Evolutionary conservation across 331 rosid genomes (phyloP).

Genomic region (Cucumis variabilis): DNA sequence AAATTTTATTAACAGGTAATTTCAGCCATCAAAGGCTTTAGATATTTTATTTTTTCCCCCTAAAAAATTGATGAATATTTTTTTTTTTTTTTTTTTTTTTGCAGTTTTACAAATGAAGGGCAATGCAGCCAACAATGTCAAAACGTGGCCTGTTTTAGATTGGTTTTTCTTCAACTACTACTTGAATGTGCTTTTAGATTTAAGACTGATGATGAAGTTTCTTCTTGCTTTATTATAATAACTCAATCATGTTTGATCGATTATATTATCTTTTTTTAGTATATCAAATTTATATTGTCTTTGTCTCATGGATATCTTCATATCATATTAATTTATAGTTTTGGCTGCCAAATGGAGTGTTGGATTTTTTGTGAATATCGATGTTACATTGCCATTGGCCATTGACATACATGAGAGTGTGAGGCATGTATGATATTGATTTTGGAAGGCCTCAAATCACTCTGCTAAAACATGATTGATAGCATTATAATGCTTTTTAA

Average conservation of each 20-base stretch:
- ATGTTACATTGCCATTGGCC: background rate
- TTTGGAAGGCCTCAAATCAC: too few relatives aligned
- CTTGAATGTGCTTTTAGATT: background rate
- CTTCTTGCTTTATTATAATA: background rate
- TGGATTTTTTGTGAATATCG: background rate
- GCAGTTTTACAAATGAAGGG: conserved; percentile 12
- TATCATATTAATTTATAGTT: background rate
- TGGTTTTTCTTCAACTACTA: conserved; percentile 14
- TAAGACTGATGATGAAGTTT: conserved; percentile 23
- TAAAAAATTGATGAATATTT: background rate
- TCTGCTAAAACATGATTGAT: too few relatives aligned
- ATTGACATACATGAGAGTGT: background rate
- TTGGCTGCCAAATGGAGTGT: conserved; percentile 17
- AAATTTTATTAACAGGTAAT: background rate
- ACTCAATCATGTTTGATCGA: background rate
- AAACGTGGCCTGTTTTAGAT: background rate
- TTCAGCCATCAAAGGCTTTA: background rate
- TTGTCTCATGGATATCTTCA: conserved; percentile 6
- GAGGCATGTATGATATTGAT: background rate
- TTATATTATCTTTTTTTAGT: background rate
- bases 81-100: background rate
- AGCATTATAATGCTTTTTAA: too few relatives aligned
- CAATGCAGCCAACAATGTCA: background rate
- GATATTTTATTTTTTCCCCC: too few relatives aligned
- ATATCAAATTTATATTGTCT: conserved; percentile 1